These are phyloP conservation scores for Taiwanofungus camphoratus DNA, from an alignment of 1,284 basidiomycete species.

Conservation along the genomic window DNA sequence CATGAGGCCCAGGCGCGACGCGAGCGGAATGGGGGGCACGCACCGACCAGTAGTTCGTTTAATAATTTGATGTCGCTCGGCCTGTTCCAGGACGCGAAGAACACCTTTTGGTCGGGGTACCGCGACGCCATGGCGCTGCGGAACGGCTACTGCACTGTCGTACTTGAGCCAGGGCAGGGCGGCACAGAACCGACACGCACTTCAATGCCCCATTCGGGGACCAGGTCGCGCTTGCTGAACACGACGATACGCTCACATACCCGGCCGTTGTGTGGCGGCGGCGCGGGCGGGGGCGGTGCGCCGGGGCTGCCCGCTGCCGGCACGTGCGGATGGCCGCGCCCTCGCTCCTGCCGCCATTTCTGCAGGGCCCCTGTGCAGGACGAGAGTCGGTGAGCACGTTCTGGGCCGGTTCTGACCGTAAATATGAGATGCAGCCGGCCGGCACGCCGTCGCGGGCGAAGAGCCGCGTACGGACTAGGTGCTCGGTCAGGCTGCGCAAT, in stretches of 20 bases:
- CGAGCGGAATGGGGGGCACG: no score
- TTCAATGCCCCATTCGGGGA: conserved; percentile 79
- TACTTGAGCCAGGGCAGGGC: conserved; percentile 9
- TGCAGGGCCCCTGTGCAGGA: conserved; percentile 44
- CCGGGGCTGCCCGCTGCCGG: conserved; percentile 2
- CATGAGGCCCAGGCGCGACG: no score
- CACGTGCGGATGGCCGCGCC: conserved; percentile 26
- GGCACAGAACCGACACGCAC: conserved; percentile 37
- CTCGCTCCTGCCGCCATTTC: conserved; percentile 61
- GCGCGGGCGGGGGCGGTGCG: no score
- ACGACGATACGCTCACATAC: conserved; percentile 85
- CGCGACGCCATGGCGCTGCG: conserved; percentile 58
- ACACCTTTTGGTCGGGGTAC: conserved; percentile 59
- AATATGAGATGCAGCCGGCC: no score
- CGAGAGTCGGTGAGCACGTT: background rate
- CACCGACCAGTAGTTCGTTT: conserved; percentile 67
- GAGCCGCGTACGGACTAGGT: no score
- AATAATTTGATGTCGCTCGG: conserved; percentile 57
- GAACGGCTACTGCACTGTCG: conserved; percentile 49
- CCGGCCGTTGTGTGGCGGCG: conserved; percentile 18
- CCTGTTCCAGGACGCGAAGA: conserved; percentile 69
- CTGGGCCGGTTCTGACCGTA: background rate
- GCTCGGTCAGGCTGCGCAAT: no score
- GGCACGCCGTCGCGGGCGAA: no score
- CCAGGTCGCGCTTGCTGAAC: conserved; percentile 91